phyloP scores from a whole-genome alignment of 2,329 filamentous ascomycete species.

The Trichoderma sp. region DNA sequence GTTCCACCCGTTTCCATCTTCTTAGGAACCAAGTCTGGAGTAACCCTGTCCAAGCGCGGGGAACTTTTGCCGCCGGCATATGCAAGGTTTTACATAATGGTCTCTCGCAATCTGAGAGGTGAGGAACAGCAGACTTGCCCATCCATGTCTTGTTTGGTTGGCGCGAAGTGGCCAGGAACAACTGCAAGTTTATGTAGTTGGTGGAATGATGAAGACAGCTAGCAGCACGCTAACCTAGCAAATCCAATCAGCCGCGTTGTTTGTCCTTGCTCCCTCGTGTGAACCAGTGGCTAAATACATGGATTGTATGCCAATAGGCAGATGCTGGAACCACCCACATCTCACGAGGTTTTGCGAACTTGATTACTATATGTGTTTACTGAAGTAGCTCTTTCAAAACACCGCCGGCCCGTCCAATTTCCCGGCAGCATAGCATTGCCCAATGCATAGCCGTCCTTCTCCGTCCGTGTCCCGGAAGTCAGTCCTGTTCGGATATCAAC shows the following conservation, averaged over 20 bases:
- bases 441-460: conserved; percentile 16
- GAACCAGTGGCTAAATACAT: neutral
- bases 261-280: neutral
- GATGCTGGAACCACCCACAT: neutral
- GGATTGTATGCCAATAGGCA: neutral
- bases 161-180: neutral
- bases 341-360: neutral
- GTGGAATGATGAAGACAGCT: neutral
- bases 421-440: conserved; percentile 5
- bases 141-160: neutral
- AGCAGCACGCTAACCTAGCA: neutral
- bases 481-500: conserved; percentile 12
- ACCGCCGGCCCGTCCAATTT: neutral
- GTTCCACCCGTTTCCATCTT: neutral
- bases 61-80: neutral
- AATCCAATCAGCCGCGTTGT: neutral
- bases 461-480: conserved; percentile 17
- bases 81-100: conserved; percentile 7
- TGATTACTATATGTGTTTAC: neutral
- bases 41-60: conserved; percentile 2
- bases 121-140: neutral
- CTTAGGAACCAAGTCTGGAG: neutral
- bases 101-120: neutral
- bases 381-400: neutral
- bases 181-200: neutral